Conservation (phyloP, 1,139 yeast genomes). For the Lodderomyces oxycetoniae region DNA sequence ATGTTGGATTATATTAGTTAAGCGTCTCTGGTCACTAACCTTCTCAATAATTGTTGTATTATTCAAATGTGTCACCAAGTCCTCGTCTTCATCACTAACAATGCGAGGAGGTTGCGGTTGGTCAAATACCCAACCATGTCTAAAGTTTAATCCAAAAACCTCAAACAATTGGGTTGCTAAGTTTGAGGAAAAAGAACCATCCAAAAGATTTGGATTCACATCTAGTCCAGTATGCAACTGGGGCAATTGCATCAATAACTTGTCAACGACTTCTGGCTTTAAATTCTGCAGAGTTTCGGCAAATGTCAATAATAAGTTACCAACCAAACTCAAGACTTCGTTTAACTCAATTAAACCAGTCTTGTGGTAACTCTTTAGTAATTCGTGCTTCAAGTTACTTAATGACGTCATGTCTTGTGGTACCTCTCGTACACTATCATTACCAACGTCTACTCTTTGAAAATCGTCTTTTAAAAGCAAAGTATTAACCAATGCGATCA, state of each 20-base stretch:
- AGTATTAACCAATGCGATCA: constrained; percentile 76
- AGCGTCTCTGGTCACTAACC: neutral
- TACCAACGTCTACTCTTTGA: constrained; percentile 1
- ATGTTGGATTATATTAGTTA: neutral
- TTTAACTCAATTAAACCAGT: constrained; percentile 23
- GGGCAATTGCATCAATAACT: constrained; percentile 52
- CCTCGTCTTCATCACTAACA: constrained; percentile 13
- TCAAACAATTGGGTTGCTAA: constrained; percentile 34
- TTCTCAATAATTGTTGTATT: no score
- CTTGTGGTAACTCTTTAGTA: constrained; percentile 17
- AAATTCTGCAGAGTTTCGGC: constrained; percentile 11
- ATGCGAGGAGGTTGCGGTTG: neutral
- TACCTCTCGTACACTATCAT: neutral
- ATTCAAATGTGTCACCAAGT: no score
- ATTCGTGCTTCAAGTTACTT: constrained; percentile 22
- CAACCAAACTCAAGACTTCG: constrained; percentile 41
- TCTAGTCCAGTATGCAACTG: constrained; percentile 66
- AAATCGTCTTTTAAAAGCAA: constrained; percentile 8
- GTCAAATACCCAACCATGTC: constrained; percentile 49
- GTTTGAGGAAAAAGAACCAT: constrained; percentile 54
- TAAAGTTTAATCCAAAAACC: constrained; percentile 37
- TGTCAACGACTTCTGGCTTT: constrained; percentile 23
- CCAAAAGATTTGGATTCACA: constrained; percentile 62
- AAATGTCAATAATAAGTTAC: constrained; percentile 36
- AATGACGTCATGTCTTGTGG: constrained; percentile 7